Evolutionary conservation across 371 early-diverging fungal genomes (phyloP).

Genomic region (Lichtheimia corymbifera): DNA sequence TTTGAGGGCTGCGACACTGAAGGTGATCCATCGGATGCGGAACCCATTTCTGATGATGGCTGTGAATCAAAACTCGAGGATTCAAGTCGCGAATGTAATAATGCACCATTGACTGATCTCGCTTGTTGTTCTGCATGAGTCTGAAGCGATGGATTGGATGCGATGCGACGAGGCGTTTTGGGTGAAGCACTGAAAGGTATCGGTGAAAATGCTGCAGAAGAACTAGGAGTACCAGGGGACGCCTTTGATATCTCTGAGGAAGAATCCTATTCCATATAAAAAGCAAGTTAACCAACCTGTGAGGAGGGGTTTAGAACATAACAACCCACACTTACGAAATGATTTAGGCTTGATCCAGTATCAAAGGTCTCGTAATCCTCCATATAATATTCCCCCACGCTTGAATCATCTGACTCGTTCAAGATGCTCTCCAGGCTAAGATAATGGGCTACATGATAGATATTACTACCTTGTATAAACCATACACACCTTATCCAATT

Average conservation of each 20-base stretch:
- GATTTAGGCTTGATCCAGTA: slow-evolving; percentile 36
- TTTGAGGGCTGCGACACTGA: slow-evolving; percentile 18
- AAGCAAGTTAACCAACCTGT: background rate
- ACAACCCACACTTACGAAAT: slow-evolving; percentile 43
- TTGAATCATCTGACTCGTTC: slow-evolving; percentile 46
- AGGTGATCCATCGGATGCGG: slow-evolving; percentile 18
- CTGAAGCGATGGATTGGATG: slow-evolving; percentile 11
- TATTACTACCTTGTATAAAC: background rate
- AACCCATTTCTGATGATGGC: slow-evolving; percentile 28
- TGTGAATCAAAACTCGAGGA: slow-evolving; percentile 23
- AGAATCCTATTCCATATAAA: slow-evolving; percentile 30
- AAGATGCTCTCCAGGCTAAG: slow-evolving; percentile 56
- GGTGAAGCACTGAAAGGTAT: slow-evolving; percentile 14
- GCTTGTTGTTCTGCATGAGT: slow-evolving; percentile 5
- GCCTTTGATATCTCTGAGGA: slow-evolving; percentile 40
- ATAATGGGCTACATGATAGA: slow-evolving; percentile 35
- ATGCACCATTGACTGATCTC: slow-evolving; percentile 3
- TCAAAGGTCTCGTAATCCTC: slow-evolving; percentile 38
- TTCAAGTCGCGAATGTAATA: slow-evolving; percentile 13
- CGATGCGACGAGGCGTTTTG: slow-evolving; percentile 17
- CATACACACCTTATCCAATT: background rate
- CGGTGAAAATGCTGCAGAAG: slow-evolving; percentile 19
- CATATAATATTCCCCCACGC: slow-evolving; percentile 32
- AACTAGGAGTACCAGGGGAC: slow-evolving; percentile 25
- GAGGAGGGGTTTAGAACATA: background rate